Conservation (phyloP, 306 rosid genomes). For the Cicer judaicum region DNA sequence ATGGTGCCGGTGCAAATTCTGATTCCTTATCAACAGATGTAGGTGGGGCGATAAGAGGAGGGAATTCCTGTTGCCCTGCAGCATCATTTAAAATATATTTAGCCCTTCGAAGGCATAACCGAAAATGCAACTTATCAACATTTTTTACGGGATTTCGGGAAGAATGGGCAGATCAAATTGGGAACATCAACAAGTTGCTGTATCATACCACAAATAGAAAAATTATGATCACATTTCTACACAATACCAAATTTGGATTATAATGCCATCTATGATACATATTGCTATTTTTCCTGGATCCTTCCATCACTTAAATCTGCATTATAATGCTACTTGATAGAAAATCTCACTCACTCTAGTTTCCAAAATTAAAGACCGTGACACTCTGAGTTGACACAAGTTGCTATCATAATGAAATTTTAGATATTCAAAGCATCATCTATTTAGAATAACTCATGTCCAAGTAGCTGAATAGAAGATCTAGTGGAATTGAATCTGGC, state of each 20-base stretch:
- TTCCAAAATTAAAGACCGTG: constrained; percentile 2
- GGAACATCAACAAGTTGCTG: not conserved
- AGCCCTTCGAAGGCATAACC: constrained; percentile 31
- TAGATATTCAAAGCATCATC: constrained; percentile 4
- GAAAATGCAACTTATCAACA: not conserved
- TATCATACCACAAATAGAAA: no score
- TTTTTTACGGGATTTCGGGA: not conserved
- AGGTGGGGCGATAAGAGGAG: constrained; percentile 84
- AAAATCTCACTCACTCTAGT: not conserved
- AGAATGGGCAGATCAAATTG: not conserved
- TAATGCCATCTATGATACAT: not conserved
- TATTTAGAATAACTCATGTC: constrained; percentile 10
- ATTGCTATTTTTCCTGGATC: not conserved
- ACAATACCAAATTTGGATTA: constrained; percentile 16
- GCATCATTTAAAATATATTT: constrained; percentile 34
- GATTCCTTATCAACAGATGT: constrained; percentile 60
- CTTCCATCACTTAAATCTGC: constrained; percentile 19
- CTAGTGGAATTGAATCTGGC: not conserved
- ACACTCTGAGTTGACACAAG: not conserved
- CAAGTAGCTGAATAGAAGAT: not conserved
- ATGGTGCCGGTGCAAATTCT: constrained; percentile 69
- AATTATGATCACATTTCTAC: not conserved
- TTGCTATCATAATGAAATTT: not conserved
- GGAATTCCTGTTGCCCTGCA: constrained; percentile 81
- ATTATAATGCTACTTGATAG: constrained; percentile 13